Base-by-base conservation (phyloP, 805 yeast genomes). In the Metahyphopichia silvanorum region DNA sequence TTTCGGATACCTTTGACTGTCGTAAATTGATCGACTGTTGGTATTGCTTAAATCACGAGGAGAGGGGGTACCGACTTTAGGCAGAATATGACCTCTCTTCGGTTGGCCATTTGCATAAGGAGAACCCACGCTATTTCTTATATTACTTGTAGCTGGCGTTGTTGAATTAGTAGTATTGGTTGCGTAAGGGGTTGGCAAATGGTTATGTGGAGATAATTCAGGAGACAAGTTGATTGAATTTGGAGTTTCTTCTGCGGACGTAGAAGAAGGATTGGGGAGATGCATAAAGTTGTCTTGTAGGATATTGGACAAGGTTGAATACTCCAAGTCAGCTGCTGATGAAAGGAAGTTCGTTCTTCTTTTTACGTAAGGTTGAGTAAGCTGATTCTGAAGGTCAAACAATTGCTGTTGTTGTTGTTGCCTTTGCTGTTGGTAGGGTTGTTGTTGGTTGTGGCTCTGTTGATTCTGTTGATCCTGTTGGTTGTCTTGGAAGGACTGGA, bases 271-370 rank as follows among this genome's bases (percentile, higher is more conserved):
- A 18, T 41, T 46, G 16, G 38, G 41, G 21, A 16, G 9, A 29
- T 43, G 50, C 34, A 57, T 45, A 30, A 57, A 48, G 37, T 61
- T 70, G 31, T 74, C 77, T 21, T 76, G 76, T 22, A 80, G 69
- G 31, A 83, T 82, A 38, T 70, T 76, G 6, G 87, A 80, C 19
- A 83, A 57, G 3, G 82, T 77, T 3, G 86, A 71, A 45, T 83
- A 82, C 45, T 83, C 93, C 32, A 80, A 61, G 47, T 80, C 82
- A 0, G 86, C 88, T 1, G 93, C 88, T 21, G 74, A 64, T 1
- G 87, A 79, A 38, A 82, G 49, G 45, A 82, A 82, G 38, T 73
- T 66, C 47, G 47, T 74, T 46, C 57, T 52, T 35, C 43, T 19
- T 42, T 43, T 33, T 7, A 23, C 16, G 21, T 19, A 27, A 25